Percentiles rank a stretch among this genome's conserved stretches.
phyloP scores from a whole-genome alignment of 2,329 filamentous ascomycete species.

The Diplodia mutila region DNA sequence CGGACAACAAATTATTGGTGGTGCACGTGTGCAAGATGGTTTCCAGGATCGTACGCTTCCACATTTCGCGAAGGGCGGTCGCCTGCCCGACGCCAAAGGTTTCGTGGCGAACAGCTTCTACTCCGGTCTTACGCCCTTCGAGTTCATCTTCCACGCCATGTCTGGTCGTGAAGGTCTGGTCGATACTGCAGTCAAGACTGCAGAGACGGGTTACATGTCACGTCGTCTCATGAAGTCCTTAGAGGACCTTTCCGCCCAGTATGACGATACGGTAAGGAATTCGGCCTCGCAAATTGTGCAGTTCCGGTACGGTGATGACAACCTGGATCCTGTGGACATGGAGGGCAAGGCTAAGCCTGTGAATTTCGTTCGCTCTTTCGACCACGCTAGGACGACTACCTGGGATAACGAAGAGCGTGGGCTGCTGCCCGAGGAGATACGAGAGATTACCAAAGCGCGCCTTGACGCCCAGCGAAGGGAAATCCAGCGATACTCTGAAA shows the following conservation, averaged over 20 bases:
- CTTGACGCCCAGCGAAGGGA: conserved; percentile 70
- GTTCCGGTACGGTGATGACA: conserved; percentile 96
- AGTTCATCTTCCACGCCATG: conserved; percentile 98
- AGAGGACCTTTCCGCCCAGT: conserved; percentile 90
- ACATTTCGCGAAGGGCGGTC: conserved; percentile 91
- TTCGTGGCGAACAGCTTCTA: conserved; percentile 99
- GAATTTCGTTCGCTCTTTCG: conserved; percentile 88
- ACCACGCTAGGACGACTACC: conserved; percentile 75
- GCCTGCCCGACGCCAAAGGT: conserved; percentile 91
- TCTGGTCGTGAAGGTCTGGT: conserved; percentile 97
- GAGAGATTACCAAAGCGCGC: conserved; percentile 67
- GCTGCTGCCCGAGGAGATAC: conserved; percentile 74
- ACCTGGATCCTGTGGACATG: conserved; percentile 96
- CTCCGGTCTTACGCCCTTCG: conserved; percentile 82
- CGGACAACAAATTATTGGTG: conserved; percentile 96
- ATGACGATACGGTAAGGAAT: conserved; percentile 93
- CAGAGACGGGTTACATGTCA: conserved; percentile 99
- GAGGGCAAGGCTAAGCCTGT: conserved; percentile 92
- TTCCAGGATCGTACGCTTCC: conserved; percentile 95
- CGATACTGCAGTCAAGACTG: conserved; percentile 98
- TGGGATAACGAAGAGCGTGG: conserved; percentile 77
- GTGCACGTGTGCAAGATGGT: conserved; percentile 88
- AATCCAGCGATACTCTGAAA: conserved; percentile 45
- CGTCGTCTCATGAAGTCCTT: conserved; percentile 96
- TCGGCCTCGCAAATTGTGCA: conserved; percentile 88